Evolutionary conservation across 148 eudicot species (phyloP), one percentile per base, ranked within the genome.

Genomic region (Dianthus caryophyllus): DNA sequence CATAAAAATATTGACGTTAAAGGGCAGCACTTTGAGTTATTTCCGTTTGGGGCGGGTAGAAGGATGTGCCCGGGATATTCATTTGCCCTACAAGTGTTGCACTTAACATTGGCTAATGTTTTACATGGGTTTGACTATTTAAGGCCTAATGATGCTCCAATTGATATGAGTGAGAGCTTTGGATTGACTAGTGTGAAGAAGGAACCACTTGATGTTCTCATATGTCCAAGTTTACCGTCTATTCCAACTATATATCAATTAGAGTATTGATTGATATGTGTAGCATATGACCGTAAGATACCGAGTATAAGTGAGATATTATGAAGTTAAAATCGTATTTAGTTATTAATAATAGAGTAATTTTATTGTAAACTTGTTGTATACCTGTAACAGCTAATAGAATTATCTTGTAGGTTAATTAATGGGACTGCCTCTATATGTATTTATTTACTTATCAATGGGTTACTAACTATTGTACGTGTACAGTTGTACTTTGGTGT

Each of bases 11-110:
- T 76, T 15, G 80, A 80, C 39, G 36, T 79, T 10, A 57, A 43
- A 21, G 82, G 79, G 9, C 52, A 65, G 9, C 56, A 75, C 24
- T 75, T 62, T 65, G 80, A 76, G 73, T 55, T 77, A 48, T 55
- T 80, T 0, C 81, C 81, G 9, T 80, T 80, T 46, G 80, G 84
- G 6, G 52, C 78, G 7, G 76, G 84, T 10, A 51, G 78, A 59
- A 77, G 84, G 70, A 65, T 68, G 16, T 79, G 80, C 38, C 73
- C 7, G 51, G 50, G 51, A 16, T 14, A 16, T 13, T 57, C 61
- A 30, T 57, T 57, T 30, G 39, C 18, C 4, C 38, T 73, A 6
- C 70, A 73, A 4, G 53, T 57, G 16, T 31, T 70, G 67, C 73
- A 70, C 7, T 36, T 69, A 18, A 49, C 73, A 2, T 55, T 80